Evolutionary conservation across 2,329 filamentous ascomycete genomes (phyloP), one percentile per base, ranked within the genome.

Genomic region (Cladophialophora chaetospira): DNA sequence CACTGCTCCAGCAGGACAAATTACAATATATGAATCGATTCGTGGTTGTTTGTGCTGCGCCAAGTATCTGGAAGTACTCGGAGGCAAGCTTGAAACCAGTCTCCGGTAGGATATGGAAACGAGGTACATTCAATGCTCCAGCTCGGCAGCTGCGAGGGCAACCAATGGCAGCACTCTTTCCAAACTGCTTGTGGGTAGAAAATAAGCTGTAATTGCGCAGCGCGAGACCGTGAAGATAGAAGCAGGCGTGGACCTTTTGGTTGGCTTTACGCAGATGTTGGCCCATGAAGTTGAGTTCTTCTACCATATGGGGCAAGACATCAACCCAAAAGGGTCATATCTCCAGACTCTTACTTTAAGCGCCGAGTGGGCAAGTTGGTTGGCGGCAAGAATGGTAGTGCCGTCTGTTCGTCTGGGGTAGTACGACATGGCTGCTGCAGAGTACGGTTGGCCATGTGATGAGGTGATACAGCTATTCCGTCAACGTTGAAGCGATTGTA

Each of bases 191-290:
- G 1, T 40, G 36, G 15, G n/a, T 40, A 19, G 5, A 4, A 21
- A 10, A n/a, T 3, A 21, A 40, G 36, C 13, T 40, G 4, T 17
- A 40, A 11, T n/a, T 15, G 1, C 33, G 8, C 5, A 2, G 13
- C 4, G 33, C 13, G 36, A 40, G 15, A 40, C 1, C 9, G 15
- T 9, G 5, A 17, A 19, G 36, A 4, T 19, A 9, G 36, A 40
- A 10, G 47, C 38, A 53, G 8, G 42, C 33, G 2, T 31, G 51
- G 57, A 45, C 45, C 55, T 58, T 62, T 57, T 62, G 59, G 35
- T 51, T 51, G 51, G 47, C 29, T 56, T 61, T 58, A 56, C 55
- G 55, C 19, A 25, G 19, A 8, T 57, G 59, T 38, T 57, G 59
- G 53, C 43, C 25, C 21, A 62, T 52, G 52, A 56, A 62, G 28